A percentile compares a stretch with the other conserved stretches of the same genome.
Evolutionary conservation across 768 basidiomycete genomes (phyloP).

Genomic region (Peribolospora kevripleyi): DNA sequence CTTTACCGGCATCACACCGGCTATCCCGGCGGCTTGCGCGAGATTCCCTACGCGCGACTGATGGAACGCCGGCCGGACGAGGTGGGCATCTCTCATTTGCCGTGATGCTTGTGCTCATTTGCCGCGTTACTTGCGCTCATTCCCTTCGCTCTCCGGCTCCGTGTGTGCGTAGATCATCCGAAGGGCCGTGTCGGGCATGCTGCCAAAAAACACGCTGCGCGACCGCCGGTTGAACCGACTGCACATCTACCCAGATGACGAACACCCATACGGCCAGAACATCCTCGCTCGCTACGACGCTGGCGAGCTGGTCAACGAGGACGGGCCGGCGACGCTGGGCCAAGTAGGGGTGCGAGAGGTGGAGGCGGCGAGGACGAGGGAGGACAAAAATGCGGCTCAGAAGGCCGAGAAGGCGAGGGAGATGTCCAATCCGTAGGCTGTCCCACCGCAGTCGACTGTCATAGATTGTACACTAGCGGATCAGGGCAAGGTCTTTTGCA

Average conservation of each 20-base stretch:
- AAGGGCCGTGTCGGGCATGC: slow-evolving; percentile 89
- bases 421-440: not conserved
- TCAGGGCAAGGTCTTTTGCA: too few relatives aligned
- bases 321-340: not conserved
- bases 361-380: too few relatives aligned
- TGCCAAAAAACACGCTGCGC: slow-evolving; percentile 90
- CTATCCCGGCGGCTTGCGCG: slow-evolving; percentile 80
- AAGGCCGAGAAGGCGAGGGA: not conserved
- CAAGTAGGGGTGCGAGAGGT: too few relatives aligned
- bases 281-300: slow-evolving; percentile 54
- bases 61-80: slow-evolving; percentile 68
- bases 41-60: slow-evolving; percentile 63
- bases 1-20: slow-evolving; percentile 73
- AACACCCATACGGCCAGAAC: slow-evolving; percentile 45
- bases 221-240: slow-evolving; percentile 67
- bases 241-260: slow-evolving; percentile 54
- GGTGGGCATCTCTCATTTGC: slow-evolving; percentile 23
- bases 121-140: not conserved
- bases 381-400: too few relatives aligned
- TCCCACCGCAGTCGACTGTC: not conserved
- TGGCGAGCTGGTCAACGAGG: not conserved
- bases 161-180: slow-evolving; percentile 49
- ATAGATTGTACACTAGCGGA: too few relatives aligned
- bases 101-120: not conserved
- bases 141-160: not conserved